phyloP scores from a whole-genome alignment of 345 rosid species.

The Moricandia arvensis region DNA sequence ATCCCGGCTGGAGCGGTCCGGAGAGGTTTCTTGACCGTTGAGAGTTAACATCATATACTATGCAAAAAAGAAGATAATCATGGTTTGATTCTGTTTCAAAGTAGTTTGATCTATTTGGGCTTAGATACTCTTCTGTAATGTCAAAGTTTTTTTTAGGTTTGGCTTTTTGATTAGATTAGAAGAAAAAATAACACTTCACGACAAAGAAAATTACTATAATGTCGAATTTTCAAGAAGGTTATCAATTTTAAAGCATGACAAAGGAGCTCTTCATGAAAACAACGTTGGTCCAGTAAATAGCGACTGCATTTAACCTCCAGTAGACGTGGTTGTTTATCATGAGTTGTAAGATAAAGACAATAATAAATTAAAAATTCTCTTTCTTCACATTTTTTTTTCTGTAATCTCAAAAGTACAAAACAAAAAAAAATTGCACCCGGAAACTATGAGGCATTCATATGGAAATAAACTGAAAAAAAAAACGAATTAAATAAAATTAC shows the following conservation, averaged over 20 bases:
- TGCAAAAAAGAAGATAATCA: slow-evolving; percentile 21
- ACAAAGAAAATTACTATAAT: slow-evolving; percentile 5
- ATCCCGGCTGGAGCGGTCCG: background rate
- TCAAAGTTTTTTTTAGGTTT: slow-evolving; percentile 19
- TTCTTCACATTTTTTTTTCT: background rate
- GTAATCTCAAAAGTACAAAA: too few relatives aligned
- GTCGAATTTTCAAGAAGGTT: slow-evolving; percentile 23
- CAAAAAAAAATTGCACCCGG: too few relatives aligned
- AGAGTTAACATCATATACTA: slow-evolving; percentile 16
- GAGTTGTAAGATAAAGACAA: background rate
- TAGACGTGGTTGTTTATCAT: slow-evolving; percentile 14
- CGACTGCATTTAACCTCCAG: slow-evolving; percentile 11
- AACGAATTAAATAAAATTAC: background rate
- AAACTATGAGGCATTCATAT: too few relatives aligned
- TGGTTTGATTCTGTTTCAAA: background rate
- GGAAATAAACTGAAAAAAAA: background rate
- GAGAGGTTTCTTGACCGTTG: slow-evolving; percentile 6
- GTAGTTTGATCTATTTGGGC: background rate
- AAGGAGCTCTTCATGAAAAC: slow-evolving; percentile 26
- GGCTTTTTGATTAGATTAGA: slow-evolving; percentile 2
- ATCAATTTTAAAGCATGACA: slow-evolving; percentile 6
- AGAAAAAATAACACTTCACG: slow-evolving; percentile 2
- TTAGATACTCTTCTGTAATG: background rate
- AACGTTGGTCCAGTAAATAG: slow-evolving; percentile 9
- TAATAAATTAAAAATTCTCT: background rate